Base-by-base conservation (phyloP, 2,329 filamentous ascomycete genomes). In the Pseudovirgaria hyperparasitica region DNA sequence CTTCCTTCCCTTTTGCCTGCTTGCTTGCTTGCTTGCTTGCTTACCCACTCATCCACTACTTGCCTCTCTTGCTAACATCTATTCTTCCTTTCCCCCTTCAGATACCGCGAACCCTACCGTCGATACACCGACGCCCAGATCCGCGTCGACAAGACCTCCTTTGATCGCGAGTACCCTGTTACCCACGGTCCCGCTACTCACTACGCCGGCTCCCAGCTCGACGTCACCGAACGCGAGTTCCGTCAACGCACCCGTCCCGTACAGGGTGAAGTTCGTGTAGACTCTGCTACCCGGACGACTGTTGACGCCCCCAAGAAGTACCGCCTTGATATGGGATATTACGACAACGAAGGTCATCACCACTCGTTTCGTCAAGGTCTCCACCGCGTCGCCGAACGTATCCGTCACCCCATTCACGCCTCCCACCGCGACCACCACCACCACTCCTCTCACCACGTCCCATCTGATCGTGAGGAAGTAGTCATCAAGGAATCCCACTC, bases 301-400 rank as follows among this genome's bases (percentile, higher is more conserved):
- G 57, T 64, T 48, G 65, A 70, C 48, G 47, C 56, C 40, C 53
- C 58, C 36, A 57, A 55, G 42, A 52, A 57, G 42, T 57, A 57
- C 51, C 58, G 62, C 53, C 58, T 57, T 67, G 73, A 75, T 51
- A 81, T 81, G 76, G 76, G 76, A 66, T 81, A 79, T 65, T 79
- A 80, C 74, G 76, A 80, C 71, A 71, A 79, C 63, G 73, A 80
- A 56, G 76, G 75, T 52, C 68, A 79, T 44, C 79, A 80, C 62
- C 76, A 80, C 62, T 75, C 70, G 43, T 72, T 81, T 66, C 74
- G 76, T 59, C 72, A 76, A 57, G 74, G 74, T 54, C 63, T 79
- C 42, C 67, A 74, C 59, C 65, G 67, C 48, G 46, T 50, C 26
- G 72, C 70, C 47, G 74, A 79, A 50, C 65, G 65, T 44, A 61